Evolutionary conservation across 306 rosid genomes (phyloP).

Genomic region (Parietaria judaica): DNA sequence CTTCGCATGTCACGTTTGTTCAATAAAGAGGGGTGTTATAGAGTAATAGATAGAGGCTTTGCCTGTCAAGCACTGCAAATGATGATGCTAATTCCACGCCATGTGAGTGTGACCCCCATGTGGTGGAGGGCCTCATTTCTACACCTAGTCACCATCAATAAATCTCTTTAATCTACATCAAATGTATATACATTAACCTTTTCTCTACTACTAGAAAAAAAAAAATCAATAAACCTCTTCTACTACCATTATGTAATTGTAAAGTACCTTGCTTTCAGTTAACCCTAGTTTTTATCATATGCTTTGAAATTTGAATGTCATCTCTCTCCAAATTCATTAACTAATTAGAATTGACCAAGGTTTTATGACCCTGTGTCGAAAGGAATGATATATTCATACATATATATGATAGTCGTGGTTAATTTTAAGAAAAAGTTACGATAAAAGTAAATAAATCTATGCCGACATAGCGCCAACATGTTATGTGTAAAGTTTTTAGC

Average conservation of each 20-base stretch:
- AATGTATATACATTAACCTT: slow-evolving; percentile 18
- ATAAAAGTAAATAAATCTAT: too few relatives aligned
- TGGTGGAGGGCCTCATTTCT: slow-evolving; percentile 26
- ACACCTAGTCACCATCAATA: slow-evolving; percentile 30
- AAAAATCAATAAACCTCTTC: not conserved
- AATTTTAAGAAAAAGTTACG: too few relatives aligned
- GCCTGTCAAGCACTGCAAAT: not conserved
- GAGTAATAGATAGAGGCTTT: slow-evolving; percentile 1
- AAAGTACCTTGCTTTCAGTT: too few relatives aligned
- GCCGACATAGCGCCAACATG: too few relatives aligned
- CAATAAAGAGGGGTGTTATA: not conserved
- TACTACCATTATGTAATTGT: too few relatives aligned
- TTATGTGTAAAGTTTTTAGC: not conserved
- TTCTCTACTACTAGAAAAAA: slow-evolving; percentile 6
- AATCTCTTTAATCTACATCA: not conserved
- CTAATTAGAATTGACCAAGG: too few relatives aligned
- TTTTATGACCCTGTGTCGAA: slow-evolving; percentile 1
- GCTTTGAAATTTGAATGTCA: too few relatives aligned
- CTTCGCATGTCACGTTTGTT: not conserved
- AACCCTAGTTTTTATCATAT: too few relatives aligned
- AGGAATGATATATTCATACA: not conserved
- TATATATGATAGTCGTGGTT: too few relatives aligned
- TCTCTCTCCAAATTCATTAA: too few relatives aligned
- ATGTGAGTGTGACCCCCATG: slow-evolving; percentile 34
- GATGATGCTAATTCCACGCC: slow-evolving; percentile 18